phyloP scores from a whole-genome alignment of 2,329 filamentous ascomycete species.

The Xylariales sp. region DNA sequence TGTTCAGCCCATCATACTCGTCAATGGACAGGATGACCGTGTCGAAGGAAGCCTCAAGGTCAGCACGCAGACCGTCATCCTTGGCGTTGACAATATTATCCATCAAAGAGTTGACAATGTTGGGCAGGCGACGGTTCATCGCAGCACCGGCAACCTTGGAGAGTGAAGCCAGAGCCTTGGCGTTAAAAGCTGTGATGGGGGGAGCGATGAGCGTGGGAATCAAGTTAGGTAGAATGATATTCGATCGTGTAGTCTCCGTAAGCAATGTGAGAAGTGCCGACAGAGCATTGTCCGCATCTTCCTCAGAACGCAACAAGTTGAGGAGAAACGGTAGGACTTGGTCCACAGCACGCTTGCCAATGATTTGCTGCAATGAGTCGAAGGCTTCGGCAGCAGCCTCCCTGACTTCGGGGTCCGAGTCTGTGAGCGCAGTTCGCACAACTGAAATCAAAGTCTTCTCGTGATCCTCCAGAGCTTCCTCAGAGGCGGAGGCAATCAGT shows the following conservation, averaged over 20 bases:
- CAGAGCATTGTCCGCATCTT: slow-evolving; percentile 86
- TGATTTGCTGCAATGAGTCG: slow-evolving; percentile 85
- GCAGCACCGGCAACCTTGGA: slow-evolving; percentile 85
- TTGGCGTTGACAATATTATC: slow-evolving; percentile 79
- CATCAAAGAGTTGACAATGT: slow-evolving; percentile 89
- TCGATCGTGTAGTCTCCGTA: slow-evolving; percentile 88
- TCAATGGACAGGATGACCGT: slow-evolving; percentile 89
- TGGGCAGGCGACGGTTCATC: slow-evolving; percentile 86
- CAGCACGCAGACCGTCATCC: slow-evolving; percentile 67
- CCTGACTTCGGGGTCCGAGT: slow-evolving; percentile 82
- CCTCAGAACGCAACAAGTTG: slow-evolving; percentile 79
- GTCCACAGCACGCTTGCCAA: slow-evolving; percentile 92
- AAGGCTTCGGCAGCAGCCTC: slow-evolving; percentile 97
- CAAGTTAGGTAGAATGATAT: slow-evolving; percentile 93
- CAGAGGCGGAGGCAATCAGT: slow-evolving; percentile 82
- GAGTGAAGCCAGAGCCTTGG: slow-evolving; percentile 85
- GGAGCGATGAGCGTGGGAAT: slow-evolving; percentile 88
- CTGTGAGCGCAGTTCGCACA: slow-evolving; percentile 86
- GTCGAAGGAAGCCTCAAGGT: slow-evolving; percentile 80
- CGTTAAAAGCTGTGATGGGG: slow-evolving; percentile 92
- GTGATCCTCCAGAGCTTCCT: slow-evolving; percentile 86
- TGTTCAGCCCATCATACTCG: slow-evolving; percentile 93
- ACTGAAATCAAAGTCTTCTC: slow-evolving; percentile 94
- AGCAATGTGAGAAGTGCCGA: slow-evolving; percentile 89
- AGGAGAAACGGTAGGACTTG: slow-evolving; percentile 92